Conservation (phyloP, 495 filamentous ascomycete species). For the Penicillium alfredii region DNA sequence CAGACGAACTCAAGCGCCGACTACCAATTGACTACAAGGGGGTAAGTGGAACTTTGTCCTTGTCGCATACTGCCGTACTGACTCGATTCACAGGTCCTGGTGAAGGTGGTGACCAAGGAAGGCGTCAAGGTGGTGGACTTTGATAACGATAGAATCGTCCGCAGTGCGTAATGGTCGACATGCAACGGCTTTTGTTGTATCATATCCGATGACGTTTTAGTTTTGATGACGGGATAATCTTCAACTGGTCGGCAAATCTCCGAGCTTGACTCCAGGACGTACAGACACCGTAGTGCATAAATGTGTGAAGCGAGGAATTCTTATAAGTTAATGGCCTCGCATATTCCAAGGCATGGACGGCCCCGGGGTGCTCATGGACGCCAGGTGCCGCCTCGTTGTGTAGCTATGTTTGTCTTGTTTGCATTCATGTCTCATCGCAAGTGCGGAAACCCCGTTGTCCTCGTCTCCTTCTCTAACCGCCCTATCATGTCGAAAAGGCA, state of each 20-base stretch:
- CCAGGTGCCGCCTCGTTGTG: neutral
- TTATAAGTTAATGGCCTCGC: too few species aligned
- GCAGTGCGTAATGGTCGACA: conserved; percentile 50
- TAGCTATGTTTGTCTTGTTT: conserved; percentile 39
- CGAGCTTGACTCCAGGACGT: neutral
- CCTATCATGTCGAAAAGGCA: conserved; percentile 67
- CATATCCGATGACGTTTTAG: conserved; percentile 37
- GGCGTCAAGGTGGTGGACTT: conserved; percentile 77
- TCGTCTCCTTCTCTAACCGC: conserved; percentile 10
- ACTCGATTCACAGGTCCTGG: conserved; percentile 50
- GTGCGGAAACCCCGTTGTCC: conserved; percentile 10
- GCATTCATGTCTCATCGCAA: conserved; percentile 21
- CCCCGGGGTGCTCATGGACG: too few species aligned
- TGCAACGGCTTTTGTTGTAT: conserved; percentile 34
- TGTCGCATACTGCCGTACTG: neutral
- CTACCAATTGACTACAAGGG: conserved; percentile 99
- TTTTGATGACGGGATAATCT: conserved; percentile 25
- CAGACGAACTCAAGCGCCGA: conserved; percentile 90
- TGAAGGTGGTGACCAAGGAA: conserved; percentile 92
- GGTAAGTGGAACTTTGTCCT: conserved; percentile 33
- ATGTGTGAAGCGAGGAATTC: too few species aligned
- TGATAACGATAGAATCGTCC: conserved; percentile 68
- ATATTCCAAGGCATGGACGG: too few species aligned
- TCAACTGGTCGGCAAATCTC: conserved; percentile 6
- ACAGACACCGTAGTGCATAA: too few species aligned